Percentiles rank a stretch among this genome's conserved stretches.
These are phyloP conservation scores for Leccinum boreale DNA, from an alignment of 768 basidiomycete genomes.

Conservation along the genomic window DNA sequence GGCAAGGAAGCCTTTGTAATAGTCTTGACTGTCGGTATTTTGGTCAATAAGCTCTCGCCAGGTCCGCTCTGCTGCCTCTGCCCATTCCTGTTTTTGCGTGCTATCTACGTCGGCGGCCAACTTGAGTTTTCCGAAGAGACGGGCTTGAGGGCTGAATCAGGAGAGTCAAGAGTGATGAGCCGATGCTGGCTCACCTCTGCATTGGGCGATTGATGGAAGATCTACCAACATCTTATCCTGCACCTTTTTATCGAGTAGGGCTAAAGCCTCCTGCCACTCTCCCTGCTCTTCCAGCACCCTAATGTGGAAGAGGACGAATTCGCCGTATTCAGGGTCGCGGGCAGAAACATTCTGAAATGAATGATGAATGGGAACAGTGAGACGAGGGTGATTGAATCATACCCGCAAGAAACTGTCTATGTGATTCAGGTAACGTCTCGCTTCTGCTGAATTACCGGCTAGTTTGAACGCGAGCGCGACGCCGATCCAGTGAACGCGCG, in stretches of 20 bases:
- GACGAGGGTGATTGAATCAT: background rate
- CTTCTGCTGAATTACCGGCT: slow-evolving; percentile 67
- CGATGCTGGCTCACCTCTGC: slow-evolving; percentile 46
- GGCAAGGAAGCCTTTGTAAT: slow-evolving; percentile 71
- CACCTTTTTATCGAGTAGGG: slow-evolving; percentile 58
- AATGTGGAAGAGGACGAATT: slow-evolving; percentile 76
- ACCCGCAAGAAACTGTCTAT: slow-evolving; percentile 75
- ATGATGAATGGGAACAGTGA: slow-evolving; percentile 6
- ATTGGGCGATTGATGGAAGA: slow-evolving; percentile 63
- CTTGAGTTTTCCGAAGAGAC: slow-evolving; percentile 63
- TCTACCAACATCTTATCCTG: slow-evolving; percentile 70
- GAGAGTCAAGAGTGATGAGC: background rate
- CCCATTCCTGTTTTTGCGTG: slow-evolving; percentile 32
- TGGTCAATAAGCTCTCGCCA: slow-evolving; percentile 81
- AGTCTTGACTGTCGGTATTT: slow-evolving; percentile 80
- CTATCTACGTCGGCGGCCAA: slow-evolving; percentile 6
- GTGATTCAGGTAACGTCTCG: slow-evolving; percentile 68
- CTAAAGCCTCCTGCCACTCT: slow-evolving; percentile 56
- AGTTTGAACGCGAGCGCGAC: slow-evolving; percentile 88
- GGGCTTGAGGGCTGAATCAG: slow-evolving; percentile 48
- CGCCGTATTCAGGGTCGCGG: slow-evolving; percentile 81
- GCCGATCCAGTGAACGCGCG: slow-evolving; percentile 87
- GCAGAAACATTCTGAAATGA: slow-evolving; percentile 62
- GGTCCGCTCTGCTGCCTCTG: slow-evolving; percentile 71
- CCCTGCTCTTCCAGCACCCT: slow-evolving; percentile 70